Base-by-base conservation (phyloP, 2,329 filamentous ascomycete species). In the Grosmannia penicillata region DNA sequence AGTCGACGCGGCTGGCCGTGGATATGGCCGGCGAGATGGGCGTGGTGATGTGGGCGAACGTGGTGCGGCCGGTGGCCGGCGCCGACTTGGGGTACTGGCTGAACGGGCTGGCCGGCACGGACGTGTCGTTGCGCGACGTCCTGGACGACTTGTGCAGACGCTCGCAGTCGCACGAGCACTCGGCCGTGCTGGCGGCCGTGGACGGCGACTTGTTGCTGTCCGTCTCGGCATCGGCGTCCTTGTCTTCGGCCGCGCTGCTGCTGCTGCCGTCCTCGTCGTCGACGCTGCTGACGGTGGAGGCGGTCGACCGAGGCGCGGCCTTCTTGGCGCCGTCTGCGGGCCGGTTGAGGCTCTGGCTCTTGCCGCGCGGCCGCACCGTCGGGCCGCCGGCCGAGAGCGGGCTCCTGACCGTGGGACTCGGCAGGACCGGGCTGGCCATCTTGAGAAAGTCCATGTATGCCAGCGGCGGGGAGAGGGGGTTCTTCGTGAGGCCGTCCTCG, bases 371-470 rank as follows among this genome's bases (percentile, higher is more conserved):
- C n/a, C n/a, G n/a, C n/a, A n/a, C n/a, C n/a, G 27, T 29, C 13
- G 27, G 27, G 14, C 27, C 27, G 25, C 24, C 6, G 18, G 14
- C 8, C 6, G 28, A 4, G 27, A n/a, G 36, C 3, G 38, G 30
- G 24, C 18, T 33, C 39, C 23, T 23, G 13, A 34, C 40, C 30
- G 31, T 28, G 2, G 45, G 43, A 31, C 43, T 46, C 11, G 44
- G 38, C 18, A 46, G 31, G 13, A 31, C 33, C 7, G 47, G 47
- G 40, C 49, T 51, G 34, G 72, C 66, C 43, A 78, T 77, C 61
- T 86, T 89, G 45, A 96, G 76, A 54, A 95, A 96, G 53, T 96
- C 86, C 48, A 84, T 80, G 56, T 96, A 96, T 41, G 89, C 87
- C 18, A 73, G 68, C 4, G 89, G 89, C 37, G 89, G 89, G 37